Evolutionary conservation across 306 rosid genomes (phyloP).

Genomic region (Corylus heterophylla): DNA sequence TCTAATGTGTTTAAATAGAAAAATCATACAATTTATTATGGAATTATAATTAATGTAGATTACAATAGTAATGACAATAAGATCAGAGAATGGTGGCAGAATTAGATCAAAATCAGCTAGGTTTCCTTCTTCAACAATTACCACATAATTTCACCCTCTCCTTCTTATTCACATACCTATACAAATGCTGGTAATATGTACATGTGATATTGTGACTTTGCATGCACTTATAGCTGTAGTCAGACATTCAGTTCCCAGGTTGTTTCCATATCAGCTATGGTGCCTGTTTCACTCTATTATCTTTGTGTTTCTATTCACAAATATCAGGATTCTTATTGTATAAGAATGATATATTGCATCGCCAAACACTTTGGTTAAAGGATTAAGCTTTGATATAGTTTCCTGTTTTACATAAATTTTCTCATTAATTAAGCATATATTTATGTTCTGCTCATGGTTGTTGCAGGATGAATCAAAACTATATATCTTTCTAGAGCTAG

Average conservation of each 20-base stretch:
- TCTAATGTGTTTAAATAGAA: no score
- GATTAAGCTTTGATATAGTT: conserved; percentile 4
- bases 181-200: neutral
- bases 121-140: no score
- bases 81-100: no score
- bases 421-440: conserved; percentile 10
- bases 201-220: neutral
- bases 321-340: conserved; percentile 12
- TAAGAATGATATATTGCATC: conserved; percentile 6
- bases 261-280: neutral
- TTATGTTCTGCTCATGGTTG: conserved; percentile 29
- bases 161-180: neutral
- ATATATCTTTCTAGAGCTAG: conserved; percentile 85
- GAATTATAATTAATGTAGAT: no score
- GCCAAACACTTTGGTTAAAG: conserved; percentile 8
- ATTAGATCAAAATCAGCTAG: no score
- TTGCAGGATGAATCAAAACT: conserved; percentile 81
- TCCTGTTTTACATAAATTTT: conserved; percentile 13
- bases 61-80: no score
- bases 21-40: no score
- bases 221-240: neutral
- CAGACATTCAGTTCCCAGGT: neutral
- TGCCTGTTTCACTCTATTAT: neutral
- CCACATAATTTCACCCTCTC: neutral
- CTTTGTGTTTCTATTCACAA: conserved; percentile 11